Percentiles rank a stretch among this genome's conserved stretches.
Conservation (phyloP, 768 basidiomycete genomes). For the Filobasidium floriforme region DNA sequence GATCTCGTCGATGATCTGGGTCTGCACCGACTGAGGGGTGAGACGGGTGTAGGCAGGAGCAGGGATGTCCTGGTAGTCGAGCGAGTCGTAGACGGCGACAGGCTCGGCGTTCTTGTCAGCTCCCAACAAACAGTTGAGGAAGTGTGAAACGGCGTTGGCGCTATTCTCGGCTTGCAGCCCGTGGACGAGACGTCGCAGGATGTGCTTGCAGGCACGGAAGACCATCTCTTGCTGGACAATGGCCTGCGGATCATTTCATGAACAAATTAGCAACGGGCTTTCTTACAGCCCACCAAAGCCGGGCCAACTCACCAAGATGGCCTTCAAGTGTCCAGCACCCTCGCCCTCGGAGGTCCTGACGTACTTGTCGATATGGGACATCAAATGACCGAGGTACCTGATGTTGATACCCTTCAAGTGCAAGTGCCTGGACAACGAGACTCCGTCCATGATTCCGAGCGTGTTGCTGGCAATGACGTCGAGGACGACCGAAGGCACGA, state of each 20-base stretch:
- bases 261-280: slow-evolving; percentile 8
- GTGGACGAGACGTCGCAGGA: slow-evolving; percentile 43
- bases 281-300: no score
- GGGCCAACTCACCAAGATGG: slow-evolving; percentile 36
- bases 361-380: slow-evolving; percentile 38
- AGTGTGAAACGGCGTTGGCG: slow-evolving; percentile 46
- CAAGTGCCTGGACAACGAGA: slow-evolving; percentile 41
- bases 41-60: slow-evolving; percentile 43
- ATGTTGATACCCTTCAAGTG: slow-evolving; percentile 50
- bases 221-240: slow-evolving; percentile 48
- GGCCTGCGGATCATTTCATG: slow-evolving; percentile 19
- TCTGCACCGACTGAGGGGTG: slow-evolving; percentile 43
- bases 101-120: slow-evolving; percentile 37
- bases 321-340: slow-evolving; percentile 31
- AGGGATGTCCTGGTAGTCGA: slow-evolving; percentile 29
- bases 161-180: slow-evolving; percentile 41
- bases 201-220: slow-evolving; percentile 47
- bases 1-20: slow-evolving; percentile 40
- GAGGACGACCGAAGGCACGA: slow-evolving; percentile 43
- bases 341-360: slow-evolving; percentile 31
- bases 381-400: slow-evolving; percentile 48
- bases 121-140: slow-evolving; percentile 50
- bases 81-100: slow-evolving; percentile 40
- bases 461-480: slow-evolving; percentile 41
- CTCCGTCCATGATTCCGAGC: slow-evolving; percentile 45